Conservation (phyloP, 768 basidiomycete genomes). For the Naematelia encephala region DNA sequence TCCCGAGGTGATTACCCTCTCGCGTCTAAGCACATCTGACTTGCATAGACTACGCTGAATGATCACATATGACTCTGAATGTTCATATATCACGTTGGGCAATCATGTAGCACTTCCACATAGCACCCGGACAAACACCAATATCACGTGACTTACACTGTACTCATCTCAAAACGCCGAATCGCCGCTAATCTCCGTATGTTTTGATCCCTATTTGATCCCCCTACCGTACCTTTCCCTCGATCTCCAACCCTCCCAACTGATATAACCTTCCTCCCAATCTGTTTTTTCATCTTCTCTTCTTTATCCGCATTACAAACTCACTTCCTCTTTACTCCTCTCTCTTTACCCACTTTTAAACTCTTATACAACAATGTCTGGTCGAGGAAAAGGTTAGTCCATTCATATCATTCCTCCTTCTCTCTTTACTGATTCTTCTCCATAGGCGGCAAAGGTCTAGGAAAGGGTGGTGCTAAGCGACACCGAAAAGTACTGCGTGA, state of each 20-base stretch:
- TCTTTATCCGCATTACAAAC: slow-evolving; percentile 3
- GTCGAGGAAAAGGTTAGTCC: slow-evolving; percentile 29
- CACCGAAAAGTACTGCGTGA: slow-evolving; percentile 56
- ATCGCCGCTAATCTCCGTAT: neutral
- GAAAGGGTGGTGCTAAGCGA: slow-evolving; percentile 54
- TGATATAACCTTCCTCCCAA: slow-evolving; percentile 13
- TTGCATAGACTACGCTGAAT: too few relatives aligned
- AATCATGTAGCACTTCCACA: too few relatives aligned
- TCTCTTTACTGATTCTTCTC: neutral
- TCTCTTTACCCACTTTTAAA: slow-evolving; percentile 4
- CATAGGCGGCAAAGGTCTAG: slow-evolving; percentile 53
- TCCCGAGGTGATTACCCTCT: too few relatives aligned
- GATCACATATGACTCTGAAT: too few relatives aligned
- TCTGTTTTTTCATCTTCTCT: slow-evolving; percentile 8
- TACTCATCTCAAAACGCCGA: slow-evolving; percentile 12
- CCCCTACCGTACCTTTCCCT: neutral
- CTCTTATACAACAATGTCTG: slow-evolving; percentile 24
- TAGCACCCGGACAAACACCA: too few relatives aligned
- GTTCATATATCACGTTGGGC: too few relatives aligned
- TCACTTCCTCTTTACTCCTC: slow-evolving; percentile 10
- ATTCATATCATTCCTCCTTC: neutral
- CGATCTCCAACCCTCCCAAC: neutral
- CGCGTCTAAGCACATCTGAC: too few relatives aligned
- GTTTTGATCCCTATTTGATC: slow-evolving; percentile 2
- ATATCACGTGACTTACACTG: too few relatives aligned